Conservation (phyloP, 352 stramenopile genomes). For the Thraustotheca clavata region DNA sequence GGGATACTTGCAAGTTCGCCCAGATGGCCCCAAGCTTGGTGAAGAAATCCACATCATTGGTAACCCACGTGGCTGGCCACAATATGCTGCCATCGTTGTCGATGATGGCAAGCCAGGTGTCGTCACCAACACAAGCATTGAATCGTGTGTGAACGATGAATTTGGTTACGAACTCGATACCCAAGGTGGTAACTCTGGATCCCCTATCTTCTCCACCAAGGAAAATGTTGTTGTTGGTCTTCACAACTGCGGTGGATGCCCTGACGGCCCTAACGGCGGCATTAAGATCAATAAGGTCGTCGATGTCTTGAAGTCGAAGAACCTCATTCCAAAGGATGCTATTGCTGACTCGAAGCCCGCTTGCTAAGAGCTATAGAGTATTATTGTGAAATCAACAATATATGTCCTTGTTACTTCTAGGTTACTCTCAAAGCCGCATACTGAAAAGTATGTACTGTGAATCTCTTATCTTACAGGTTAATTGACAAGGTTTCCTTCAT, state of each 20-base stretch:
- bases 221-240: constrained; percentile 62
- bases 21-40: constrained; percentile 31
- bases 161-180: constrained; percentile 68
- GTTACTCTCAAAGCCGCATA: too few species aligned
- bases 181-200: constrained; percentile 56
- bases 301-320: constrained; percentile 33
- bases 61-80: constrained; percentile 24
- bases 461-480: too few species aligned
- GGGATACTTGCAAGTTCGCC: constrained; percentile 48
- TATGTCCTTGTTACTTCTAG: too few species aligned
- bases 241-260: constrained; percentile 65
- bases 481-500: too few species aligned
- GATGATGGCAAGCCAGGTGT: background rate
- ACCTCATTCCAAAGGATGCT: constrained; percentile 38
- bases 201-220: constrained; percentile 40
- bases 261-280: constrained; percentile 42
- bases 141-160: constrained; percentile 35
- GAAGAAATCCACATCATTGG: constrained; percentile 58
- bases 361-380: too few species aligned
- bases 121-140: background rate
- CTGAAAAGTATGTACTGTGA: too few species aligned
- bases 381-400: too few species aligned
- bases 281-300: constrained; percentile 66
- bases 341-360: background rate
- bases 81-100: background rate